These are phyloP conservation scores for Dalbergia cochinchinensis DNA, from an alignment of 306 rosid species.

Conservation along the genomic window DNA sequence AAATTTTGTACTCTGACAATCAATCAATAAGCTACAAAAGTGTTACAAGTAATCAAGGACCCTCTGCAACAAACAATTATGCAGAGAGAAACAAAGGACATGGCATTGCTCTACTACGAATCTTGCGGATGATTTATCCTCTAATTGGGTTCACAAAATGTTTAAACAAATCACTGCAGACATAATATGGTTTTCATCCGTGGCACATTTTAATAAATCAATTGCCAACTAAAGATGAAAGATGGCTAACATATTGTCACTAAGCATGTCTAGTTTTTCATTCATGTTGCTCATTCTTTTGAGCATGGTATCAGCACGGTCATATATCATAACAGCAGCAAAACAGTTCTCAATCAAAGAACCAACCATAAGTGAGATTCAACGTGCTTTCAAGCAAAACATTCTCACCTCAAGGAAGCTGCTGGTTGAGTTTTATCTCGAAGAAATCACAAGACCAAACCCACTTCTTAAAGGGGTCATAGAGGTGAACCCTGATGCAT, in stretches of 20 bases:
- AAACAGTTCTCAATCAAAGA: slow-evolving; percentile 44
- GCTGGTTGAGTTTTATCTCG: slow-evolving; percentile 54
- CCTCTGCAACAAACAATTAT: not conserved
- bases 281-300: slow-evolving; percentile 45
- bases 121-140: not conserved
- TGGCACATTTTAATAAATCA: not conserved
- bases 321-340: not conserved
- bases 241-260: slow-evolving; percentile 42
- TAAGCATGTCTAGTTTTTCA: slow-evolving; percentile 28
- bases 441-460: slow-evolving; percentile 54
- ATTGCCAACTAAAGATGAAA: slow-evolving; percentile 9
- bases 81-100: not conserved
- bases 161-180: not conserved
- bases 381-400: slow-evolving; percentile 55
- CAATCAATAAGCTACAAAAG: not conserved
- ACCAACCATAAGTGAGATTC: slow-evolving; percentile 60
- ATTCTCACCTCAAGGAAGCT: slow-evolving; percentile 54
- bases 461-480: slow-evolving; percentile 55
- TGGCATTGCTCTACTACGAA: not conserved
- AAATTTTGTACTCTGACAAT: too few relatives aligned
- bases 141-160: not conserved
- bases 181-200: not conserved
- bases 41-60: not conserved
- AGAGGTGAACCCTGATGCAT: slow-evolving; percentile 67
- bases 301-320: not conserved